Evolutionary conservation across 495 filamentous ascomycete genomes (phyloP), one percentile per base, ranked within the genome.

Genomic region (Sordaria brevicollis): DNA sequence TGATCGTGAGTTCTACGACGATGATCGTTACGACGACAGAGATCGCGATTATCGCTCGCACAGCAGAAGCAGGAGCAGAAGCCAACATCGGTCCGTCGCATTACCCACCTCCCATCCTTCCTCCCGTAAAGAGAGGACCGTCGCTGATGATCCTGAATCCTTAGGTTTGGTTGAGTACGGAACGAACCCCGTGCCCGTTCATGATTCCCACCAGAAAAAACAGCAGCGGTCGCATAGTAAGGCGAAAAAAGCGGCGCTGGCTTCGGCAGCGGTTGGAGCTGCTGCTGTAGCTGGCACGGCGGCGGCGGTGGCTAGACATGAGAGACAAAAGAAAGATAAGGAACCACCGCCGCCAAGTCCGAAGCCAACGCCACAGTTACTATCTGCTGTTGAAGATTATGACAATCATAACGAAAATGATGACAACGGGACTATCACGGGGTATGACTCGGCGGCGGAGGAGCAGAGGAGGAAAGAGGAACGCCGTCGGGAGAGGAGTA

Each of bases 81-180:
- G 84, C 67, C 76, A 81, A 57, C 83, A 84, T 37, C 82, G 83
- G 74, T 82, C 79, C 75, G n/a, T n/a, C n/a, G 88, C 86, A 72
- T 79, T 85, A 70, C 86, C 76, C 74, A 73, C 69, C 76, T 71
- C 70, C 68, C 66, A 72, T 71, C 68, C 73, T 74, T 71, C 79
- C 81, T 38, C 83, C 84, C 19, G 25, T 15, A 62, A 62, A 29
- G 25, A 62, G 25, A 62, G 49, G 49, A 62, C 49, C 72, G 84
- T 87, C 78, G 87, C 80, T 43, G 82, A 86, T 81, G 82, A 86
- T 81, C 86, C 82, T 83, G 86, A 89, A 79, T 62, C 25, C 49
- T 79, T 88, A 83, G 90, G 88, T 70, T 84, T 95, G 81, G 92
- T 96, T 81, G 91, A 93, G 78, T 94, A 94, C 81, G 92, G 91